phyloP scores from a whole-genome alignment of 805 yeast species.

The Candida yuanshanica region DNA sequence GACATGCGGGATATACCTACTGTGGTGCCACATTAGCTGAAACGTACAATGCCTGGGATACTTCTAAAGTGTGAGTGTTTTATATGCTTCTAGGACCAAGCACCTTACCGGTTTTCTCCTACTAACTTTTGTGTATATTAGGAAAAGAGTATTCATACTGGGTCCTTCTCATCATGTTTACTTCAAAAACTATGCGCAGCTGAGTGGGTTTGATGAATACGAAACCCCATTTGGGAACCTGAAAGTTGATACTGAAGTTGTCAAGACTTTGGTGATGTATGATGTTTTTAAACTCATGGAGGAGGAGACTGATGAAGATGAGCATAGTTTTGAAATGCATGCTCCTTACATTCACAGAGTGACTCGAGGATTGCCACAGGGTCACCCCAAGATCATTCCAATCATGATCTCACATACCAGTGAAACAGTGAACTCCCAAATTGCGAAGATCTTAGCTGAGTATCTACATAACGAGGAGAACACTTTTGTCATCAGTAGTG shows the following conservation, averaged over 20 bases:
- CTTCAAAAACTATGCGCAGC: constrained; percentile 53
- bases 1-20: constrained; percentile 88
- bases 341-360: constrained; percentile 62
- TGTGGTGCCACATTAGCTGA: constrained; percentile 76
- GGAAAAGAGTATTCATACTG: constrained; percentile 65
- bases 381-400: constrained; percentile 59
- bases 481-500: constrained; percentile 79
- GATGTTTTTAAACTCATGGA: constrained; percentile 52
- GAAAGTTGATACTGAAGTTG: constrained; percentile 51
- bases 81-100: too few relatives aligned
- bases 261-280: constrained; percentile 32
- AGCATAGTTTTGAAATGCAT: constrained; percentile 95
- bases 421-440: constrained; percentile 30
- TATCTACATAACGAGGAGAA: constrained; percentile 48
- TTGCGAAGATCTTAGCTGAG: constrained; percentile 46
- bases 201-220: constrained; percentile 48
- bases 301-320: constrained; percentile 62
- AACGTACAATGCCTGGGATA: constrained; percentile 68
- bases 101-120: too few relatives aligned
- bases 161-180: constrained; percentile 95
- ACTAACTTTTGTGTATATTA: constrained; percentile 11
- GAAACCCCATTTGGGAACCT: constrained; percentile 83
- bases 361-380: constrained; percentile 30
- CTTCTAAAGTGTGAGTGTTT: constrained; percentile 33
- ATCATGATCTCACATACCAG: constrained; percentile 68